phyloP scores from a whole-genome alignment of 78 protist species.

The Bodo saltans region DNA sequence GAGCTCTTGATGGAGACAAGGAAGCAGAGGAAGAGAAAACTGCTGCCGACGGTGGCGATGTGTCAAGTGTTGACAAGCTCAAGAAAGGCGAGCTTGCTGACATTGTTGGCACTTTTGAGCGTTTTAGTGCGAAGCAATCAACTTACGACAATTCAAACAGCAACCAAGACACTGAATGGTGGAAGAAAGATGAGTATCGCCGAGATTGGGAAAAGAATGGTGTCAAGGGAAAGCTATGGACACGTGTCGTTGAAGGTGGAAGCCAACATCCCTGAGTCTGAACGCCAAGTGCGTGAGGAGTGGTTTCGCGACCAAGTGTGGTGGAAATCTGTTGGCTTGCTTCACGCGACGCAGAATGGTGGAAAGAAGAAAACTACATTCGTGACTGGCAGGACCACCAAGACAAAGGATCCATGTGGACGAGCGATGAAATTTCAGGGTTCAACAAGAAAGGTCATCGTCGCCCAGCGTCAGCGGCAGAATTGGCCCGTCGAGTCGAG shows the following conservation, averaged over 20 bases:
- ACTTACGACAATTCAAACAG: constrained; percentile 14
- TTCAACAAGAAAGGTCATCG: not conserved
- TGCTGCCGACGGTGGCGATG: constrained; percentile 10
- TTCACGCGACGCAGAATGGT: constrained; percentile 6
- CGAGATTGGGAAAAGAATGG: constrained; percentile 16
- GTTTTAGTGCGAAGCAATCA: constrained; percentile 5
- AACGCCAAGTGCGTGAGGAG: constrained; percentile 17
- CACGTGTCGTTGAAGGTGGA: constrained; percentile 1
- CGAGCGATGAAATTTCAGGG: constrained; percentile 9
- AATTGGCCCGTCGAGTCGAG: constrained; percentile 1
- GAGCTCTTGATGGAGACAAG: constrained; percentile 1
- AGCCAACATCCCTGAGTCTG: constrained; percentile 1
- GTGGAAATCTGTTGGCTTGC: constrained; percentile 28
- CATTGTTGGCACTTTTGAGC: constrained; percentile 22
- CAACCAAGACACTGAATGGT: constrained; percentile 34
- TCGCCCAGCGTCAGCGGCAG: constrained; percentile 3
- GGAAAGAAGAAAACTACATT: constrained; percentile 30
- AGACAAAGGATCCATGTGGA: constrained; percentile 17
- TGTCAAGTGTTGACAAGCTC: not conserved
- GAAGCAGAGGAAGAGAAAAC: constrained; percentile 1
- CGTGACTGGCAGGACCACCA: constrained; percentile 25
- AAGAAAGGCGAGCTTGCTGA: not conserved
- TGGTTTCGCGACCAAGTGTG: constrained; percentile 10
- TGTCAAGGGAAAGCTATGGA: constrained; percentile 23
- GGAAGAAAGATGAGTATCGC: constrained; percentile 18